Conservation (phyloP, 768 basidiomycete genomes). For the Tricholoma saponaceum region DNA sequence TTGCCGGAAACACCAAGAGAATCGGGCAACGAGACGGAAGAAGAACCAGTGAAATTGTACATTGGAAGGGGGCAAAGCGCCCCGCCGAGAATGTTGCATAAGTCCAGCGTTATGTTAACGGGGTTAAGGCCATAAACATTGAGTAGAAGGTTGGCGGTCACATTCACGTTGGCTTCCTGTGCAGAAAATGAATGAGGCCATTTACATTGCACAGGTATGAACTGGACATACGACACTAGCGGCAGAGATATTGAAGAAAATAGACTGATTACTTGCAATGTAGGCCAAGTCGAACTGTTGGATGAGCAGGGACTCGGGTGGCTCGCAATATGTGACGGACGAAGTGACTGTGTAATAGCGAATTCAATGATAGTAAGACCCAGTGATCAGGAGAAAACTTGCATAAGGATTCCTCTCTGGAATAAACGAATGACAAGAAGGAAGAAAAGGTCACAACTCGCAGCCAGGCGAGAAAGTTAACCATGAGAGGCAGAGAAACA, state of each 20-base stretch:
- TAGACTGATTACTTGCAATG: constrained; percentile 64
- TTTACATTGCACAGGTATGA: background rate
- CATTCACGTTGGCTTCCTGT: constrained; percentile 72
- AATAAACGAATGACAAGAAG: constrained; percentile 34
- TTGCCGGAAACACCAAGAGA: constrained; percentile 49
- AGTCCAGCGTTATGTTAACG: constrained; percentile 80
- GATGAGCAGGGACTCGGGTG: constrained; percentile 75
- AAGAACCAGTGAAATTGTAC: constrained; percentile 86
- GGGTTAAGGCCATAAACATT: constrained; percentile 86
- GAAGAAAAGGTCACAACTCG: constrained; percentile 48
- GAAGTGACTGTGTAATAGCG: constrained; percentile 59
- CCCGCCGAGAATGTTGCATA: constrained; percentile 75
- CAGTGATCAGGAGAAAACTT: constrained; percentile 25
- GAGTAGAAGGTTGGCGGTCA: constrained; percentile 76
- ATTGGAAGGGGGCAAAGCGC: constrained; percentile 78
- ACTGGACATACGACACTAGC: constrained; percentile 73
- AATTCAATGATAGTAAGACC: constrained; percentile 8
- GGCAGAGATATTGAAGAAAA: constrained; percentile 82
- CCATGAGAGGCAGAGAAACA: background rate
- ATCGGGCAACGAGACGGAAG: constrained; percentile 60
- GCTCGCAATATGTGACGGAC: constrained; percentile 83
- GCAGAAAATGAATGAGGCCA: background rate
- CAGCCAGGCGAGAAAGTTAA: constrained; percentile 63
- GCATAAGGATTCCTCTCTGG: constrained; percentile 60
- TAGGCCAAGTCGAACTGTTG: constrained; percentile 75